Evolutionary conservation across 2,329 filamentous ascomycete genomes (phyloP), one percentile per base, ranked within the genome.

Genomic region (Cladorrhinum sp.): DNA sequence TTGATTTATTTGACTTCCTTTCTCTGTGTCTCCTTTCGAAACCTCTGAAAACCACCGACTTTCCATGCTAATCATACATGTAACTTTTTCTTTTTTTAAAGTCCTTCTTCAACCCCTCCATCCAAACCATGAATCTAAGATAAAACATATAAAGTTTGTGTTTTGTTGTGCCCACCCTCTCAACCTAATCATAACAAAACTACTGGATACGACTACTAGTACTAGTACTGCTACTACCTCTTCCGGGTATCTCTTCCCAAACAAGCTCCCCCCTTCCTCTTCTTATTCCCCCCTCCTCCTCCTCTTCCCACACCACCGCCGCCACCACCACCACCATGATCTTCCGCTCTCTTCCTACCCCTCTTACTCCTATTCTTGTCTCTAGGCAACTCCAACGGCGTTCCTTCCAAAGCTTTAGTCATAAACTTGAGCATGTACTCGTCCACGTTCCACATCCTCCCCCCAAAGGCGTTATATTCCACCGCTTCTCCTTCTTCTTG

Each of bases 401-500:
- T 85, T 53, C 82, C 79, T 68, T 83, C 82, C 21, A 88, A 76
- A 70, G 81, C 79, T 65, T 76, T 86, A 51, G 82, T 81, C 86
- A 93, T 91, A 59, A 84, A 83, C 36, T 78, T 77, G 55, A 95
- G 76, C 82, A 95, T 88, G 71, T 89, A 92, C 56, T 92, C 86
- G 71, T 94, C 91, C 60, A 92, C 84, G 46, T 84, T 86, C 56
- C 77, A 76, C 61, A 88, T 80, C 58, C 72, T 78, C 42, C 77
- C 79, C 5, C 84, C 86, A 77, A 80, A 86, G 1, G 85, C 85
- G 63, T 86, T 87, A 28, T 76, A 71, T 65, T 89, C 86, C 0
- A 78, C 69, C 52, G 80, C 72, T 7, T 48, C 75, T 39, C 26
- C 36, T 28, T 75, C 71, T 7, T 72, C 74, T 2, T n/a, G n/a